Percentiles rank a stretch among this genome's conserved stretches.
phyloP scores from a whole-genome alignment of 176 grass and related monocot genomes.

The Hyparrhenia diplandra region DNA sequence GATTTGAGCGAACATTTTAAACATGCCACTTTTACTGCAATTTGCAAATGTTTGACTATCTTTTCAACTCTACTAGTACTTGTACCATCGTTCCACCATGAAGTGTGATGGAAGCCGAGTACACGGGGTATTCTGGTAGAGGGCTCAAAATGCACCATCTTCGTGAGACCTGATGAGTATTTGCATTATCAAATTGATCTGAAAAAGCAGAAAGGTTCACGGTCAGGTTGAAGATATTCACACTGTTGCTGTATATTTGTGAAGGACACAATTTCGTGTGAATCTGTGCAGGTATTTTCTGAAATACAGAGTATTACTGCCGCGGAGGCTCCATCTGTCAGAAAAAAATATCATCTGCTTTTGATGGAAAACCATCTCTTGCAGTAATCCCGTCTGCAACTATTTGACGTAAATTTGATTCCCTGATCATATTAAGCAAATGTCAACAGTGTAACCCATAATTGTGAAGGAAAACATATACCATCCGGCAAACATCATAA shows the following conservation, averaged over 20 bases:
- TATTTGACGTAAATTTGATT: constrained; percentile 48
- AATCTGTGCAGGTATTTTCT: background rate
- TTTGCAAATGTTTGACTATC: background rate
- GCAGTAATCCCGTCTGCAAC: constrained; percentile 55
- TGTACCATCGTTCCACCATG: constrained; percentile 80
- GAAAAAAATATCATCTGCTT: constrained; percentile 55
- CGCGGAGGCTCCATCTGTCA: constrained; percentile 66
- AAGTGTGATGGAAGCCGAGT: constrained; percentile 68
- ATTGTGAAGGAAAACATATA: background rate
- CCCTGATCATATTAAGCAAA: constrained; percentile 36
- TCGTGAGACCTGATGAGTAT: constrained; percentile 64
- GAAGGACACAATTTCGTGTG: background rate
- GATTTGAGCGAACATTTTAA: background rate
- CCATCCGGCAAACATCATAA: background rate
- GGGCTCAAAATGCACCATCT: constrained; percentile 73
- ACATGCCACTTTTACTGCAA: background rate
- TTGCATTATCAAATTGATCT: constrained; percentile 75
- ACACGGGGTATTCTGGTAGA: constrained; percentile 71
- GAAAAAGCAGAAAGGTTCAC: background rate
- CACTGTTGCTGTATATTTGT: background rate
- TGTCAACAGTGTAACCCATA: background rate
- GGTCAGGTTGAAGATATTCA: background rate
- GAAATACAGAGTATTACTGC: constrained; percentile 43
- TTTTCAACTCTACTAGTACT: background rate
- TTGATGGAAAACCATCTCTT: constrained; percentile 67